Base-by-base conservation (phyloP, 345 rosid species). In the Moringa oleifera region DNA sequence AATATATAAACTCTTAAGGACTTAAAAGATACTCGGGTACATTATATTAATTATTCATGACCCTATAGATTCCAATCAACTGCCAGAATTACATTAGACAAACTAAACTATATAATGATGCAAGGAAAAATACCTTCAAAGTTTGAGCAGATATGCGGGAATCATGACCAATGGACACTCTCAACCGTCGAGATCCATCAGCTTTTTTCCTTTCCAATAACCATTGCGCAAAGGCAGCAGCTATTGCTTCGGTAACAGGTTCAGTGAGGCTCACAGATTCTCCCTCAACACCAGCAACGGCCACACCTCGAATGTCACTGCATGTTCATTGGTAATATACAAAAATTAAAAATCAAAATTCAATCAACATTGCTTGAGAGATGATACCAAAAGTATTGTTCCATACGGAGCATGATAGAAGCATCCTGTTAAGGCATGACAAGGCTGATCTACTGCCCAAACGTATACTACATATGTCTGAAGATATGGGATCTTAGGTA, bases 291-390 rank as follows among this genome's bases (percentile, higher is more conserved):
- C 96, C 99, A 78, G 83, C 63, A 73, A 94, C 84, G 20, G 99
- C 95, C 25, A 94, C 97, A 66, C 95, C 97, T 45, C 96, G 91
- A 59, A 94, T 90, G 74, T 94, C 99, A 71, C 99, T 94, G 72
- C 12, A 31, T 57, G 21, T 9, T 36, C 68, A 75, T 59, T 22
- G 61, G 20, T 18, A 58, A 70, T 45, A 66, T 20, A 28, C 22
- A 20, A 21, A 58, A 23, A 53, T n/a, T n/a, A n/a, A n/a, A n/a
- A n/a, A n/a, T n/a, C 19, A 55, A 1, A 63, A 7, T 13, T 25
- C 53, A 52, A 63, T 20, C 18, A 46, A 18, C 59, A 51, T 18
- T 19, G 41, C 37, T 37, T 20, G 25, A 12, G 55, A 41, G 51
- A 47, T 47, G 17, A 47, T 47, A 51, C 4, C 20, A 51, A 18